Base-by-base conservation (phyloP, 805 yeast genomes). In the Tetrapisispora fleetii region DNA sequence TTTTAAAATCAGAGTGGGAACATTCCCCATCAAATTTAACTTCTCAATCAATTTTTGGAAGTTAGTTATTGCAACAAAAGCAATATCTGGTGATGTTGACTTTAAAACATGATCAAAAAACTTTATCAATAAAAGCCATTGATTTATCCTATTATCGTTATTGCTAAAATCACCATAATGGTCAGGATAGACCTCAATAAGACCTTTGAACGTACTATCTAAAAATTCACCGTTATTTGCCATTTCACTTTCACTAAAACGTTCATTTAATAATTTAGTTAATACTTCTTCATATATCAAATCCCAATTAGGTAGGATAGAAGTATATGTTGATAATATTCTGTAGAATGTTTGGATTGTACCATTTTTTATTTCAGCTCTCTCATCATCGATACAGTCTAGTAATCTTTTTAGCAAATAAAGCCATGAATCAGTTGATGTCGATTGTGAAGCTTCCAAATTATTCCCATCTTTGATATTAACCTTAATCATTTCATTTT, bases 301-400 rank as follows among this genome's bases (percentile, higher is more conserved):
- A 27, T 73, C 67, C 96, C 96, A 89, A 1, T 78, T 69, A 0
- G 80, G 75, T 18, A 80, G 68, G 40, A 70, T 68, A 11, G 64
- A 58, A 0, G 86, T 83, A 62, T 84, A 87, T 3, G 90, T 77
- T 46, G 85, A 87, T 51, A 85, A 72, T 28, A 91, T 81, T 54
- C 90, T 78, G 66, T 88, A 87, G 54, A 90, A 81, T 0, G 96
- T 91, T 60, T 89, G 95, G 16, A 88, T 76, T 0, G 96, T 81
- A 2, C 96, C 96, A 57, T 88, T 89, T 52, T 95, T 75, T 0
- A 91, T 95, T 56, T 89, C 95, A 1, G 81, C 75, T 48, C 95
- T 74, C 2, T 72, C 58, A 54, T 85, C 95, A 27, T 68, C 61
- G 0, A 90, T 76, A 22, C 88, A 75, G 21, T 74, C 72, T 0